Evolutionary conservation across 2,329 filamentous ascomycete species (phyloP).

Genomic region (Ascochyta pisi): DNA sequence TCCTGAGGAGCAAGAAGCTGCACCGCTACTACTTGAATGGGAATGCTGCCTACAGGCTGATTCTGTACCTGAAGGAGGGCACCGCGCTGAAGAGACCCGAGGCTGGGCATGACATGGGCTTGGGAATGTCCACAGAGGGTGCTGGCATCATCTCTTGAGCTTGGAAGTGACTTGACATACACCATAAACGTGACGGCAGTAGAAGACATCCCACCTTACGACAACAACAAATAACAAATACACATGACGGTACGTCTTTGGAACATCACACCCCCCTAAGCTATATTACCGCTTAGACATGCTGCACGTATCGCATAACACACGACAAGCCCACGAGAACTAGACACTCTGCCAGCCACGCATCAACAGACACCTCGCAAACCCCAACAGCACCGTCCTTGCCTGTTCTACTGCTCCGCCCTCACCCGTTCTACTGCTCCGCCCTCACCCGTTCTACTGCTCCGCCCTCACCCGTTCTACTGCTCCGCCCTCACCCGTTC

Average conservation of each 20-base stretch:
- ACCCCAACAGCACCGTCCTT: neutral
- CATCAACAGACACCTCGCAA: neutral
- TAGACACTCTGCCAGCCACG: neutral
- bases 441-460: conserved; percentile 8
- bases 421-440: conserved; percentile 7
- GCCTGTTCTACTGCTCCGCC: neutral
- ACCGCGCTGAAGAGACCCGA: conserved; percentile 42
- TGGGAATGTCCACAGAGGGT: conserved; percentile 9
- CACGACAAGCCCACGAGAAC: neutral
- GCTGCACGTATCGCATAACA: neutral
- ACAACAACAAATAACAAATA: neutral
- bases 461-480: conserved; percentile 7
- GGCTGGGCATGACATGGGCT: conserved; percentile 5
- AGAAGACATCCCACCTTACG: neutral
- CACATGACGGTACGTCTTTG: neutral
- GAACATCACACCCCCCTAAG: neutral
- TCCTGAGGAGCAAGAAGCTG: conserved; percentile 87
- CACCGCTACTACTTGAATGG: conserved; percentile 97
- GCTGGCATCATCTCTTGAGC: conserved; percentile 6
- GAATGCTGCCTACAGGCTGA: conserved; percentile 88
- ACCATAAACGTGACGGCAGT: no score
- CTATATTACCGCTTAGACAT: neutral
- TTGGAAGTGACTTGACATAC: no score
- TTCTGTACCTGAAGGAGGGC: conserved; percentile 74
- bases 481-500: conserved; percentile 4